phyloP scores from a whole-genome alignment of 495 filamentous ascomycete genomes.

The Hyaloscypha bicolor region DNA sequence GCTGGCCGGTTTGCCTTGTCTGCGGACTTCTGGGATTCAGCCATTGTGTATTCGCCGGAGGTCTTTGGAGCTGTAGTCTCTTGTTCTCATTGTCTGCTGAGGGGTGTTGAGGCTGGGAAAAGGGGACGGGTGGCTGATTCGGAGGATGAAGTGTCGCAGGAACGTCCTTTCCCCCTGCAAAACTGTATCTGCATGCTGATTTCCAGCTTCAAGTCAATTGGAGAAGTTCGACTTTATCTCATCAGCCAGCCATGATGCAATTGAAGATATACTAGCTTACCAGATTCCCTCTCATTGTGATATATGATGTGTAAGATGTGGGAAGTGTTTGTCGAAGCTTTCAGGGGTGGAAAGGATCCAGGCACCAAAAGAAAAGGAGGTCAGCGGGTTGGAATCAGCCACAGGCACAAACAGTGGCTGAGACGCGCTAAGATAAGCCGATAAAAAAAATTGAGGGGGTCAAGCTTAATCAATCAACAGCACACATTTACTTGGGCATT shows the following conservation, averaged over 20 bases:
- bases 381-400: background rate
- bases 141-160: conserved; percentile 24
- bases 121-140: conserved; percentile 11
- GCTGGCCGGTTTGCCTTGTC: conserved; percentile 38
- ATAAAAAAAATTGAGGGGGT: conserved; percentile 16
- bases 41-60: conserved; percentile 30
- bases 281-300: background rate
- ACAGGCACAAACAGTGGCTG: background rate
- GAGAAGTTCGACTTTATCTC: background rate
- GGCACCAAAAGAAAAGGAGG: conserved; percentile 7
- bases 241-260: conserved; percentile 3
- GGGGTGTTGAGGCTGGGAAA: background rate
- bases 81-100: conserved; percentile 31
- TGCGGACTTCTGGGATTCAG: conserved; percentile 29
- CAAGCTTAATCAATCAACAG: conserved; percentile 13
- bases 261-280: conserved; percentile 10
- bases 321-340: background rate
- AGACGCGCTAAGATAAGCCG: conserved; percentile 17
- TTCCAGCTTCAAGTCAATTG: background rate
- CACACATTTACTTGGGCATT: background rate
- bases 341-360: background rate
- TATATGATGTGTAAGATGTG: background rate
- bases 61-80: conserved; percentile 16
- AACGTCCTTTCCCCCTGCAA: conserved; percentile 19
- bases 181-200: conserved; percentile 15